Evolutionary conservation across 768 basidiomycete species (phyloP), one percentile per base, ranked within the genome.

Genomic region (Boletus subcaerulescens): DNA sequence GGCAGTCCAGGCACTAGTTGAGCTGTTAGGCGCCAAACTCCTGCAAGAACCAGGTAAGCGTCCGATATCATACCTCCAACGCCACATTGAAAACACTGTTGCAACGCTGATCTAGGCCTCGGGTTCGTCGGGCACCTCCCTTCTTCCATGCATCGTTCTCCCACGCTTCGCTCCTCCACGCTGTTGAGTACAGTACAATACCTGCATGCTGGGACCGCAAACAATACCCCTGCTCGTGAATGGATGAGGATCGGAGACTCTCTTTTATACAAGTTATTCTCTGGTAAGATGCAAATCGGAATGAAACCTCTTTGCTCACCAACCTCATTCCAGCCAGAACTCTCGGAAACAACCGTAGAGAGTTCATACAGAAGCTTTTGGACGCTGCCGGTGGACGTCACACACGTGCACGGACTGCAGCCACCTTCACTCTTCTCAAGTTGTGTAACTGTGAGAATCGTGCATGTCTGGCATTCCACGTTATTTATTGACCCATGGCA

Each of bases 1-100:
- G 32, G 64, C 63, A 31, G 64, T 65, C 11, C 60, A 65, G 20
- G 63, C 54, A 14, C 53, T 65, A 1, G 56, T 65, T 18, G 57
- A 55, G 17, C 24, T 65, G 22, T 58, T 58, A 13, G 42, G 49
- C 10, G 43, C 52, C 9, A 54, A 56, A 52, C 38, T 54, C 12
- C 14, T 38, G 7, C 57, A 49, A 18, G 52, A 56, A 39, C 48
- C 56, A 55, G 52, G 64, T 58, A 46, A 52, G 24, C 4, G 20
- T 33, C 18, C 10, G 14, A 29, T 11, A 22, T 29, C 4, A 14
- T 24, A 8, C 12, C 24, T 15, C 31, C 42, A 8, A 53, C 29
- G 29, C 11, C 10, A 40, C 24, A 13, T 14, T n/a, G 13, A 32
- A 32, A 50, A 38, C 20, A 24, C 8, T 35, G 31, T 26, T 8